phyloP scores from a whole-genome alignment of 2,329 filamentous ascomycete genomes.

The Colletotrichum chrysophilum region DNA sequence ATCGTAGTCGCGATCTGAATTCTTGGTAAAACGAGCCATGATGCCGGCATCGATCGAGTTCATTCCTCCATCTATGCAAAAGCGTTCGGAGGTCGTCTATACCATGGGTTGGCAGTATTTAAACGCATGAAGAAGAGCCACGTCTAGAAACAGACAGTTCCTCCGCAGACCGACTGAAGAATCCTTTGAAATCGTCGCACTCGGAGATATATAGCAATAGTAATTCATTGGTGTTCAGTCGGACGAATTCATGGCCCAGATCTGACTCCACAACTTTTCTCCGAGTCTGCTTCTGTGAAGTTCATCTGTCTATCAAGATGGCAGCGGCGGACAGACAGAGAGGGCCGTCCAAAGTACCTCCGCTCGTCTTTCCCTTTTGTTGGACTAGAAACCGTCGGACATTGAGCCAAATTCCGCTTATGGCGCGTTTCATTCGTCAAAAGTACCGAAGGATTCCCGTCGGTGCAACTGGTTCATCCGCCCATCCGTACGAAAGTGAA shows the following conservation, averaged over 20 bases:
- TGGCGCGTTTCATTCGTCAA: not conserved
- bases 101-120: not conserved
- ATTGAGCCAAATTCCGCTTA: not conserved
- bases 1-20: not conserved
- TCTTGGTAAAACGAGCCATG: not conserved
- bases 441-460: not conserved
- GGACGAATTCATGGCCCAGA: not conserved
- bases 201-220: not conserved
- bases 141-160: not conserved
- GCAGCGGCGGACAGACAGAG: not conserved
- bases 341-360: not conserved
- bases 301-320: not conserved
- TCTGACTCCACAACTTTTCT: not conserved
- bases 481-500: not conserved
- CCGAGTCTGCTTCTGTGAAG: not conserved
- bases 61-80: not conserved
- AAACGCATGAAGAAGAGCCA: not conserved
- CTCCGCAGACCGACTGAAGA: not conserved
- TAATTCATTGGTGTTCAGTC: not conserved
- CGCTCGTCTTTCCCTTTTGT: not conserved
- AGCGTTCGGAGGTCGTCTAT: not conserved
- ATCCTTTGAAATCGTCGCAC: not conserved
- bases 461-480: not conserved
- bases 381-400: not conserved
- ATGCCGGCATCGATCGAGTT: not conserved